These are phyloP conservation scores for Solanum hybrid DNA, from an alignment of 305 asterid genomes.

Conservation along the genomic window DNA sequence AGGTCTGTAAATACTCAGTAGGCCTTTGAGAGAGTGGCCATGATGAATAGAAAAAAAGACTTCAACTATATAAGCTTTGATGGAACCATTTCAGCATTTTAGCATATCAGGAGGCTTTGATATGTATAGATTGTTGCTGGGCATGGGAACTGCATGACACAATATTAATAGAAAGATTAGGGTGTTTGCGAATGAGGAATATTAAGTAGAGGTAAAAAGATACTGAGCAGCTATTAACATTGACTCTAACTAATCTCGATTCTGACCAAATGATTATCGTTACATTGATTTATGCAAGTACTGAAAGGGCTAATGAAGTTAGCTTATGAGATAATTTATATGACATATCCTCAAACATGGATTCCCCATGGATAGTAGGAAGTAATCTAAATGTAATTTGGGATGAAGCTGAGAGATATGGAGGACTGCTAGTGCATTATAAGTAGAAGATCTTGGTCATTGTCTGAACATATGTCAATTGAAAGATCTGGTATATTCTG, in stretches of 20 bases:
- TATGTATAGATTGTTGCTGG: not conserved
- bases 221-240: not conserved
- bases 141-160: not conserved
- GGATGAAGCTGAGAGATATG: not conserved
- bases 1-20: not conserved
- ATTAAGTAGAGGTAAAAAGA: not conserved
- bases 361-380: not conserved
- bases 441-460: not conserved
- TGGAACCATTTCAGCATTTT: not conserved
- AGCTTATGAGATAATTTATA: not conserved
- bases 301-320: not conserved
- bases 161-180: not conserved
- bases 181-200: not conserved
- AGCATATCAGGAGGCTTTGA: not conserved
- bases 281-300: not conserved
- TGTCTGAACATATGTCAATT: not conserved
- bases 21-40: not conserved
- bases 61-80: not conserved
- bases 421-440: not conserved
- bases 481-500: not conserved
- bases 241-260: not conserved
- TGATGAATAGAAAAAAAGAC: not conserved
- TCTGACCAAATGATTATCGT: not conserved
- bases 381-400: not conserved
- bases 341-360: not conserved